These are phyloP conservation scores for Euphrasia arctica DNA, from an alignment of 305 asterid genomes.

Conservation along the genomic window DNA sequence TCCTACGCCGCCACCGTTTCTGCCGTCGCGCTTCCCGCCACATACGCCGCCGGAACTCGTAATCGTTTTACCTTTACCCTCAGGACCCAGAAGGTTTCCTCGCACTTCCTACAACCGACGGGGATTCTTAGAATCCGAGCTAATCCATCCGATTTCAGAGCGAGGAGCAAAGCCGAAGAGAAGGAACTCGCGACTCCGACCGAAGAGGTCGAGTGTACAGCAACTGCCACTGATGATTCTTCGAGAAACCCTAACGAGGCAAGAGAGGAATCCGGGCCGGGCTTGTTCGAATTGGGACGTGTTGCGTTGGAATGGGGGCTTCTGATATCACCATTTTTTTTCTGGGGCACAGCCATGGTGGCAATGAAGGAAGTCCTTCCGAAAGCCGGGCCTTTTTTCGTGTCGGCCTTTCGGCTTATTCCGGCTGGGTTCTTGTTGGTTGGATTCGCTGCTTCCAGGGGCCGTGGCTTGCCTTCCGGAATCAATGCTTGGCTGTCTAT, in stretches of 20 bases:
- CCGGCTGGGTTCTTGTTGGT: constrained; percentile 77
- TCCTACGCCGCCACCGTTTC: constrained; percentile 30
- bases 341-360: constrained; percentile 99
- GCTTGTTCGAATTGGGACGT: constrained; percentile 33
- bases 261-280: constrained; percentile 29
- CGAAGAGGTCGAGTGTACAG: constrained; percentile 48
- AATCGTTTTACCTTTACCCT: constrained; percentile 18
- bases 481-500: constrained; percentile 82
- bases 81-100: constrained; percentile 20
- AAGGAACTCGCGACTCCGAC: constrained; percentile 37
- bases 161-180: constrained; percentile 44
- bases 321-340: constrained; percentile 88
- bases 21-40: constrained; percentile 30
- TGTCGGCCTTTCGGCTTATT: constrained; percentile 78
- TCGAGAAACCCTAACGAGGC: constrained; percentile 29
- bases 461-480: constrained; percentile 71
- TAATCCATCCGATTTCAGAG: constrained; percentile 27
- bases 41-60: constrained; percentile 22
- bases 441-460: constrained; percentile 68
- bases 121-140: constrained; percentile 4
- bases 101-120: constrained; percentile 18
- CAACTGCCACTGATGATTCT: constrained; percentile 43
- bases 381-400: constrained; percentile 78
- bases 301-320: constrained; percentile 64
- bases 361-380: constrained; percentile 96